Evolutionary conservation across 2,329 filamentous ascomycete species (phyloP), one percentile per base, ranked within the genome.

Genomic region (Exophiala alcalophila): DNA sequence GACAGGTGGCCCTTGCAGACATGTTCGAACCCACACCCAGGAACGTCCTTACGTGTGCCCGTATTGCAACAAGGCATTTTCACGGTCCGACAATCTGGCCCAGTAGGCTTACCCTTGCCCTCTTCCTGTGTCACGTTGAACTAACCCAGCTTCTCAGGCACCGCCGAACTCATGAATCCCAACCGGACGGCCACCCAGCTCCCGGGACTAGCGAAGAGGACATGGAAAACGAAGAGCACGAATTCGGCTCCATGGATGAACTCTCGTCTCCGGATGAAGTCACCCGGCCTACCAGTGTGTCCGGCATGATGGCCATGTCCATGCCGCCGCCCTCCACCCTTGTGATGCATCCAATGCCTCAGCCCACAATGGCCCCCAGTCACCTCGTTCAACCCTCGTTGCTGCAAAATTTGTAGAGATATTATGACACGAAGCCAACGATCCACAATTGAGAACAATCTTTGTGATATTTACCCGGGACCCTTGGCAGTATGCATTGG

Each of bases 1-100:
- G 61, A 73, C 58, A 59, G 12, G 27, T 43, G 64, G 18, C 4
- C n/a, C n/a, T 59, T 78, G n/a, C n/a, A 94, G 90, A 77, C 92
- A 98, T 73, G 92, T 98, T 67, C 86, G 92, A 71, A 98, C 92
- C 61, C 92, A 98, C 76, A 98, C 92, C 43, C 92, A 98, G 76
- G 92, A 98, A 76, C 87, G 91, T 71, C 92, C 92, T 58, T 98
- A 98, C 70, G 84, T 94, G 64, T 98, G 92, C 79, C 86, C 86
- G 58, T 84, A 94, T 68, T 98, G 92, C 80, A 95, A 86, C 77
- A 97, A 97, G 76, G 91, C 91, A 55, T 98, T 98, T 69, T 97
- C 92, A 47, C 79, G 92, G 70, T 97, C 91, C 61, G 92, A 98
- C 73, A 98, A 98, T 67, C 84, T 98, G 69, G 92, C 92, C 67